Base-by-base conservation (phyloP, 352 stramenopile species). In the Phytopythium vexans region DNA sequence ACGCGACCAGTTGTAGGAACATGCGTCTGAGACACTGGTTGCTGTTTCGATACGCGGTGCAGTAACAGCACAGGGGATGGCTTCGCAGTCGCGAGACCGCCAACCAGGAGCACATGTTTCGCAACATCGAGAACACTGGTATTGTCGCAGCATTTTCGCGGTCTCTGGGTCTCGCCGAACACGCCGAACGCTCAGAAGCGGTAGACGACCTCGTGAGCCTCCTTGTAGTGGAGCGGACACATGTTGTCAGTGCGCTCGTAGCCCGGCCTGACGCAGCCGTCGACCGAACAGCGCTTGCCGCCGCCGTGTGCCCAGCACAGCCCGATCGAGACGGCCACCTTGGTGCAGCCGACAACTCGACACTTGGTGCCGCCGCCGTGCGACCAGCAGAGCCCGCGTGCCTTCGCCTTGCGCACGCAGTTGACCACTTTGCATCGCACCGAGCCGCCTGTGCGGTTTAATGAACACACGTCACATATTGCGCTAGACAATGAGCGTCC, bases 281-380 rank as follows among this genome's bases (percentile, higher is more conserved):
- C 51, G 41, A 60, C 58, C 5, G 40, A 39, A 40, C 70, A 80
- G 36, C 69, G 65, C 45, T 78, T 77, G 15, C 68, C 68, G 7
- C 64, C 68, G 8, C 69, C 69, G 31, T 78, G 69, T 5, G 69
- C 66, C 65, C 69, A 78, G 21, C 69, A 78, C n/a, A 44, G 66
- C 14, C 61, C 59, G 31, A 66, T 74, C 10, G 70, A 77, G 8
- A 81, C 68, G 8, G 70, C 68, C 31, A 77, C 58, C 10, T 64
- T 82, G 14, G 41, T 33, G 55, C 71, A 82, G 15, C 43, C 41
- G 10, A 10, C 11, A n/a, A 40, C 53, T 6, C 15, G 46, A 55
- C 72, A 78, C 55, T 66, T 74, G 33, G 68, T 73, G 49, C 64
- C 64, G 12, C 64, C 64, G 8, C 66, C 66, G 47, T 74, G 66